Conservation (phyloP, 2,329 filamentous ascomycete species). For the Cladosporium sp. region DNA sequence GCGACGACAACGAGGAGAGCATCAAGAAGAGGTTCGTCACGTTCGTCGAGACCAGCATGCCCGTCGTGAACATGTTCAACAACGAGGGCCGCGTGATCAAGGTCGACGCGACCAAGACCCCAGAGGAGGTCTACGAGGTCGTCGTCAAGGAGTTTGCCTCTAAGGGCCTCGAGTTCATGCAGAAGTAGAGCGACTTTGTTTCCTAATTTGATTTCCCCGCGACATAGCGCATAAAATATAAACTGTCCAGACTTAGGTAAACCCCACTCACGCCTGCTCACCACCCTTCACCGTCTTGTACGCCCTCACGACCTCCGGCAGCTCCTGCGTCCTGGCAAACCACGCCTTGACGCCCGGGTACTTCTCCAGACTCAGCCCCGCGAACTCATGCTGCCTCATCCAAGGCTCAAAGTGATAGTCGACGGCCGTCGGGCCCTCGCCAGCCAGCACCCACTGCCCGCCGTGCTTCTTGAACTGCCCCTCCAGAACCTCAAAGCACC, state of each 20-base stretch:
- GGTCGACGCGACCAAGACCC: constrained; percentile 63
- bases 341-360: constrained; percentile 37
- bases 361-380: constrained; percentile 34
- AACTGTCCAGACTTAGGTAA: neutral
- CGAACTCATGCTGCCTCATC: constrained; percentile 26
- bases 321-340: constrained; percentile 31
- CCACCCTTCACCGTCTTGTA: constrained; percentile 4
- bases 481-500: constrained; percentile 40
- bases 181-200: neutral
- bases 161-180: constrained; percentile 32
- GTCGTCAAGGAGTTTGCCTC: constrained; percentile 44
- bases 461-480: constrained; percentile 35
- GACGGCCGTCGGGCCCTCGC: constrained; percentile 21
- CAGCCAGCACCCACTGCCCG: constrained; percentile 34
- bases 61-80: constrained; percentile 82
- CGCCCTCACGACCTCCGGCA: constrained; percentile 36
- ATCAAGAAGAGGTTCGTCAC: constrained; percentile 95
- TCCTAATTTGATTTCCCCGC: neutral
- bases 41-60: constrained; percentile 96
- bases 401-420: constrained; percentile 7
- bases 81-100: constrained; percentile 71
- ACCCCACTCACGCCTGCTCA: neutral
- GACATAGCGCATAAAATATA: neutral
- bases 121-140: constrained; percentile 58
- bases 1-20: constrained; percentile 90